These are phyloP conservation scores for Trichophyton equinum DNA, from an alignment of 2,329 filamentous ascomycete species.

Conservation along the genomic window DNA sequence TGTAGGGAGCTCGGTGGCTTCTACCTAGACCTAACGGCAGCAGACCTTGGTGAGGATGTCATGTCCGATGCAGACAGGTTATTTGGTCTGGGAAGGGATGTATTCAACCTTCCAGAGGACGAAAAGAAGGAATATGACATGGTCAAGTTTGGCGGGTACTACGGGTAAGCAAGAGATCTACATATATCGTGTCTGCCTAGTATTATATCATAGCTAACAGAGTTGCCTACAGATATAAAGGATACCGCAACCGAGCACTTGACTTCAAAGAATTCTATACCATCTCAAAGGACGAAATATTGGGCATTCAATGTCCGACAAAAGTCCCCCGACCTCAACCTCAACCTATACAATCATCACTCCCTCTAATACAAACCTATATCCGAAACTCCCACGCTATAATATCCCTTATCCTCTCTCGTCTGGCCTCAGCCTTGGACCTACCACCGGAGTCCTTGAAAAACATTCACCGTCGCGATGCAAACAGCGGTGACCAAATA, in stretches of 20 bases:
- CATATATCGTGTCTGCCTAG: not conserved
- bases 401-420: constrained; percentile 7
- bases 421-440: constrained; percentile 2
- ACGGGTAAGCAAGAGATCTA: constrained; percentile 3
- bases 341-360: constrained; percentile 3
- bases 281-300: constrained; percentile 12
- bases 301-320: constrained; percentile 1
- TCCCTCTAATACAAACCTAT: constrained; percentile 5
- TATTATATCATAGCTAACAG: not conserved
- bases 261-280: constrained; percentile 12
- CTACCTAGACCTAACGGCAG: constrained; percentile 9
- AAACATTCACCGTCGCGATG: constrained; percentile 8
- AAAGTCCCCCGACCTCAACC: constrained; percentile 5
- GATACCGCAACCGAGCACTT: constrained; percentile 9
- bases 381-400: constrained; percentile 9
- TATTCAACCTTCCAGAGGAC: constrained; percentile 3
- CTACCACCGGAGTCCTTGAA: constrained; percentile 7
- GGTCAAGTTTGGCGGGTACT: constrained; percentile 11
- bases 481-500: constrained; percentile 10
- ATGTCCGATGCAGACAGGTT: constrained; percentile 6
- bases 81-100: constrained; percentile 4
- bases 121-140: constrained; percentile 10
- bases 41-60: constrained; percentile 6
- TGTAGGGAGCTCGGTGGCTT: constrained; percentile 9
- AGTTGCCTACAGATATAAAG: constrained; percentile 6